These are phyloP conservation scores for Striga asiatica DNA, from an alignment of 257 asterid genomes.

Conservation along the genomic window DNA sequence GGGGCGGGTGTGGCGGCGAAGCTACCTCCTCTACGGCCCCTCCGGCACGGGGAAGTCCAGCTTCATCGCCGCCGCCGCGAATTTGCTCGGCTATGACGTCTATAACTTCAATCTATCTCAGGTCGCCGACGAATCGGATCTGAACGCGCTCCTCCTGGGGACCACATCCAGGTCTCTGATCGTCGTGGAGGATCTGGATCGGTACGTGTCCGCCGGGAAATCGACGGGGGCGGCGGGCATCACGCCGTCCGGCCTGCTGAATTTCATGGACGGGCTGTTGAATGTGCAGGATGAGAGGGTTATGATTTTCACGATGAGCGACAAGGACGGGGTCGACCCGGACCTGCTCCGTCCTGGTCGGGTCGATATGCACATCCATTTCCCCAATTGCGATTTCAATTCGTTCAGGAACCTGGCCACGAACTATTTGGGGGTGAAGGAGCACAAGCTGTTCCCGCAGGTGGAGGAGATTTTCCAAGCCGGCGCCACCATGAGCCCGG, in stretches of 20 bases:
- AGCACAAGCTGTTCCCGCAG: constrained; percentile 47
- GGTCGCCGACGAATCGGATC: constrained; percentile 39
- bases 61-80: constrained; percentile 54
- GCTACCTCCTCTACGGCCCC: constrained; percentile 59
- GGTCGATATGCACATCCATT: constrained; percentile 44
- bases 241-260: constrained; percentile 37
- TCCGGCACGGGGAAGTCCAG: constrained; percentile 74
- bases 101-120: constrained; percentile 40
- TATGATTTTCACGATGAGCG: constrained; percentile 51
- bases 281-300: constrained; percentile 42
- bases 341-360: constrained; percentile 49
- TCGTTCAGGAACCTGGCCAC: constrained; percentile 40
- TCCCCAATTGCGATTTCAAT: constrained; percentile 47
- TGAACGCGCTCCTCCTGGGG: constrained; percentile 35
- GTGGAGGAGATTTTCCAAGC: constrained; percentile 49
- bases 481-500: constrained; percentile 54
- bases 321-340: constrained; percentile 41
- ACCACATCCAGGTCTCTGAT: constrained; percentile 39
- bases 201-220: constrained; percentile 23
- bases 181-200: constrained; percentile 57
- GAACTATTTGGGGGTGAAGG: constrained; percentile 47
- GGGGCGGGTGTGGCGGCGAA: constrained; percentile 64
- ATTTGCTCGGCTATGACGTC: constrained; percentile 44
- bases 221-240: constrained; percentile 24
- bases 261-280: constrained; percentile 56